Percentiles rank a stretch among this genome's conserved stretches.
phyloP scores from a whole-genome alignment of 768 basidiomycete genomes.

The Kwoniella sp. region DNA sequence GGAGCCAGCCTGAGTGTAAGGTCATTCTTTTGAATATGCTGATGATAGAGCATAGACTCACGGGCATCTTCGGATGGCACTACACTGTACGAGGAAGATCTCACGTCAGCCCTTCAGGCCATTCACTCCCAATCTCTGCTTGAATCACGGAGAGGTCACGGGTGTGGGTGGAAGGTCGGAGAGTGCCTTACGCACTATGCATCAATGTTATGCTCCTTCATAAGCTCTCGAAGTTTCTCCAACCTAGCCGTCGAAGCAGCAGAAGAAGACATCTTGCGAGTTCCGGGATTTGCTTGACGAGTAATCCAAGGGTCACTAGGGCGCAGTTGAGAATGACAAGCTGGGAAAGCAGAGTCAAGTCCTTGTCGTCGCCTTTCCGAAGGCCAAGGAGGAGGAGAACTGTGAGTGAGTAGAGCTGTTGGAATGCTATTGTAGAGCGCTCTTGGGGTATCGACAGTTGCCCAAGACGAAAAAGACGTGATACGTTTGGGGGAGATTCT shows the following conservation, averaged over 20 bases:
- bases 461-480: background rate
- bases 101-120: background rate
- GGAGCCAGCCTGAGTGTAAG: too few relatives aligned
- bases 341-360: too few relatives aligned
- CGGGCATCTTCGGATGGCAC: conserved; percentile 93
- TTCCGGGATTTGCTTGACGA: background rate
- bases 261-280: background rate
- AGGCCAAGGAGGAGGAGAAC: too few relatives aligned
- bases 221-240: conserved; percentile 67
- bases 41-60: conserved; percentile 57
- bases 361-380: too few relatives aligned
- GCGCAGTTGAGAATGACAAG: too few relatives aligned
- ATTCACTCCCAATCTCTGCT: too few relatives aligned
- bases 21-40: too few relatives aligned
- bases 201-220: conserved; percentile 66
- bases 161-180: too few relatives aligned
- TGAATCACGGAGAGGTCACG: background rate
- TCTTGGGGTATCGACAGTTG: background rate
- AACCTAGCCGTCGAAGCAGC: conserved; percentile 54
- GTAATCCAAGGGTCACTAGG: too few relatives aligned
- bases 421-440: too few relatives aligned
- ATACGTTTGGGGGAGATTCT: too few relatives aligned
- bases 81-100: conserved; percentile 58
- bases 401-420: too few relatives aligned
- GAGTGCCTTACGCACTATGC: conserved; percentile 64